A percentile compares a stretch with the other conserved stretches of the same genome.
These are phyloP conservation scores for Pestalotiopsis sp. DNA, from an alignment of 2,329 filamentous ascomycete genomes.

Conservation along the genomic window DNA sequence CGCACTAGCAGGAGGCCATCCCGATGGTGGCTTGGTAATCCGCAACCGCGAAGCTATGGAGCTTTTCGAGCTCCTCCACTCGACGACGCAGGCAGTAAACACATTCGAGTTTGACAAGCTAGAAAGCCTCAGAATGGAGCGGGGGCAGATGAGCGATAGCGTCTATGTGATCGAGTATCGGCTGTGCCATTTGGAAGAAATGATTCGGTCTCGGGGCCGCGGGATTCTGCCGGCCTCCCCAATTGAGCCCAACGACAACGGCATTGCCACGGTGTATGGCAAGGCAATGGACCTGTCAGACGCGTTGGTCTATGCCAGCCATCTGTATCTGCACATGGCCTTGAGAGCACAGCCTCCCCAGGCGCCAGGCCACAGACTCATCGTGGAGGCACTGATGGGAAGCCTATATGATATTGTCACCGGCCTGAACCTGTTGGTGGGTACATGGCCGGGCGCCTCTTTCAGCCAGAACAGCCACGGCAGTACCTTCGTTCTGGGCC, in stretches of 20 bases:
- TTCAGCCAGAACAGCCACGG: not conserved
- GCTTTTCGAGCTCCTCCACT: conserved; percentile 31
- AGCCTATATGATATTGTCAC: conserved; percentile 28
- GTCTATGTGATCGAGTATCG: conserved; percentile 34
- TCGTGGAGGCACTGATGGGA: conserved; percentile 29
- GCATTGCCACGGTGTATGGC: conserved; percentile 11
- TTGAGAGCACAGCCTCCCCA: conserved; percentile 33
- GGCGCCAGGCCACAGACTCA: conserved; percentile 30
- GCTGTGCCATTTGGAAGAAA: conserved; percentile 30
- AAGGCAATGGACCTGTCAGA: conserved; percentile 30
- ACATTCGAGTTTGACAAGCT: conserved; percentile 33
- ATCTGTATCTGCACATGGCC: conserved; percentile 33
- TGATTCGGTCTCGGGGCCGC: conserved; percentile 20
- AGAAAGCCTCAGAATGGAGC: conserved; percentile 27
- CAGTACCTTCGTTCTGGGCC: conserved; percentile 6
- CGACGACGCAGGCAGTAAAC: conserved; percentile 30
- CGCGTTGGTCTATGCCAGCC: conserved; percentile 29
- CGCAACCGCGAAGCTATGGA: conserved; percentile 28
- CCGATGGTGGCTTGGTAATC: conserved; percentile 23
- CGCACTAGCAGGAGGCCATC: conserved; percentile 14
- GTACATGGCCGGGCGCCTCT: not conserved
- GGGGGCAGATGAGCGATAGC: conserved; percentile 33
- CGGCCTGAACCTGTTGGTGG: conserved; percentile 26
- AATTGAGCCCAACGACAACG: not conserved
- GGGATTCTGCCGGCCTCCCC: conserved; percentile 14